Evolutionary conservation across 2,329 filamentous ascomycete species (phyloP).

Genomic region (Zymoseptoria crescenta): DNA sequence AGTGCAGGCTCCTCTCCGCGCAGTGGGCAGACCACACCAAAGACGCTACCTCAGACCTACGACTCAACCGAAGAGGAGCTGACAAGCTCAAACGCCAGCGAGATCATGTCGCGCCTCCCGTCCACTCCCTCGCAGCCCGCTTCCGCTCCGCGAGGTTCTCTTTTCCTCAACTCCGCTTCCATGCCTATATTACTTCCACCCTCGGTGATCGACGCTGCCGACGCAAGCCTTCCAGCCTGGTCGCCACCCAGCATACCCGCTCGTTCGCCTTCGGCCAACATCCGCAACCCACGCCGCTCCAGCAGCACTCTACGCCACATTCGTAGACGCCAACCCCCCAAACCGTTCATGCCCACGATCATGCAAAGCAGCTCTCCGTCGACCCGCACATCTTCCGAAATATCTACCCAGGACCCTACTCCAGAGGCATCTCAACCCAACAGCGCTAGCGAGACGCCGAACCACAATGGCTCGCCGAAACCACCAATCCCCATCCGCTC

Average conservation of each 20-base stretch:
- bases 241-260: not conserved
- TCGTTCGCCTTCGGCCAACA: not conserved
- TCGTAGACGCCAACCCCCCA: not conserved
- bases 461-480: not conserved
- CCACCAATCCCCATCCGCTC: not conserved
- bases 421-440: not conserved
- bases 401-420: not conserved
- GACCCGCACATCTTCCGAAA: not conserved
- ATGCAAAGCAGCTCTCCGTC: slow-evolving; percentile 12
- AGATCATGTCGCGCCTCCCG: slow-evolving; percentile 21
- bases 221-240: not conserved
- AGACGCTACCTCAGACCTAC: slow-evolving; percentile 3
- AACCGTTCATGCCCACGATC: slow-evolving; percentile 4
- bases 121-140: slow-evolving; percentile 9
- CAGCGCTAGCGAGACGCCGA: slow-evolving; percentile 4
- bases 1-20: slow-evolving; percentile 5
- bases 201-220: not conserved
- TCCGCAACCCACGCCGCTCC: slow-evolving; percentile 7
- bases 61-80: slow-evolving; percentile 14
- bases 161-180: not conserved
- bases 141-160: not conserved
- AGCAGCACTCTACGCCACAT: slow-evolving; percentile 11
- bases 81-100: slow-evolving; percentile 28
- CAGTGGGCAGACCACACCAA: slow-evolving; percentile 21
- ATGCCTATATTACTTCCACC: slow-evolving; percentile 23